Percentiles rank a stretch among this genome's conserved stretches.
Evolutionary conservation across 305 asterid species (phyloP).

Genomic region (Fraxinus velutina): DNA sequence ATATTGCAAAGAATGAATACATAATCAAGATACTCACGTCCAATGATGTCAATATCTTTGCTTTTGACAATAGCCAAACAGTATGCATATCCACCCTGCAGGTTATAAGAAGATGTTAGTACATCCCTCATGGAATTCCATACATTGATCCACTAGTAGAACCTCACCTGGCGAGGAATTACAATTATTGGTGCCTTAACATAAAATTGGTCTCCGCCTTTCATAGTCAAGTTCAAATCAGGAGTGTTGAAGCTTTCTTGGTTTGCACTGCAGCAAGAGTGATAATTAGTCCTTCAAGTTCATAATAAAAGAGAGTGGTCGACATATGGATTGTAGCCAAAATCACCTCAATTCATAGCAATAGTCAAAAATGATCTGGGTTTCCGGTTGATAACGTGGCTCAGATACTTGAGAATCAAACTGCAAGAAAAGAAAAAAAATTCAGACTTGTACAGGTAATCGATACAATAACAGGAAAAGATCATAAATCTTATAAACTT

Average conservation of each 20-base stretch:
- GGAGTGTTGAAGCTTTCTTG: constrained; percentile 46
- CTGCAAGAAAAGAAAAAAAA: constrained; percentile 40
- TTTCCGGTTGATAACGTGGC: constrained; percentile 44
- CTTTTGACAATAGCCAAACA: constrained; percentile 81
- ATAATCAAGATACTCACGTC: constrained; percentile 63
- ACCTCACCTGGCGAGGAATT: constrained; percentile 46
- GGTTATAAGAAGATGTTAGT: constrained; percentile 17
- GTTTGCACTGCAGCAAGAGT: constrained; percentile 43
- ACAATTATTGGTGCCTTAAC: constrained; percentile 44
- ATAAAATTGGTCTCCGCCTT: constrained; percentile 57
- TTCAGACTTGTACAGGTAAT: not conserved
- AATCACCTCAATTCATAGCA: constrained; percentile 66
- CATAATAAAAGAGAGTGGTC: not conserved
- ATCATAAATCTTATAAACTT: constrained; percentile 29
- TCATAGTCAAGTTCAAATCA: constrained; percentile 61
- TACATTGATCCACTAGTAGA: not conserved
- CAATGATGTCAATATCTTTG: constrained; percentile 70
- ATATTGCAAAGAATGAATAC: not conserved
- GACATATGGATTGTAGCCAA: not conserved
- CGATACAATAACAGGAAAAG: not conserved
- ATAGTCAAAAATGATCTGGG: constrained; percentile 52
- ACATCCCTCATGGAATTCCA: not conserved
- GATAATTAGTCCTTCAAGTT: constrained; percentile 18
- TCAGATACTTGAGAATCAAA: constrained; percentile 52
- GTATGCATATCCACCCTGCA: constrained; percentile 54